Conservation (phyloP, 306 rosid genomes). For the Cucurbita pepo region DNA sequence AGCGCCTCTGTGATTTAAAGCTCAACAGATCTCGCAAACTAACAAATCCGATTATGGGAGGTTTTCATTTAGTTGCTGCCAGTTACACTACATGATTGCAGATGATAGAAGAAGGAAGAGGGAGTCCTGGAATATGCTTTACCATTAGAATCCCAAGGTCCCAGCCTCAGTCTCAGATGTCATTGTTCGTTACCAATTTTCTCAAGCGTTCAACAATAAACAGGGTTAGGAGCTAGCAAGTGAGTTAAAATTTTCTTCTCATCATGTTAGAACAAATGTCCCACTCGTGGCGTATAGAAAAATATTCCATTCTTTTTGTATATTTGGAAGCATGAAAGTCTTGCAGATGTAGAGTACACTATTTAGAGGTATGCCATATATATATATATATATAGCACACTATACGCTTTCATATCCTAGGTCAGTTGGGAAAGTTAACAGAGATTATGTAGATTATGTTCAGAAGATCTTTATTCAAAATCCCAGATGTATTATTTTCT, state of each 20-base stretch:
- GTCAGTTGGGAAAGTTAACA: background rate
- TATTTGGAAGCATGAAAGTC: background rate
- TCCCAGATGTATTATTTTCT: background rate
- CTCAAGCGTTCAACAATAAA: background rate
- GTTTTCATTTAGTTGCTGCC: background rate
- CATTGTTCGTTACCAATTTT: background rate
- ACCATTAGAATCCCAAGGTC: background rate
- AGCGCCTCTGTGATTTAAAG: constrained; percentile 38
- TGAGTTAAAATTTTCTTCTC: background rate
- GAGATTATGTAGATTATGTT: background rate
- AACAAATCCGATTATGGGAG: background rate
- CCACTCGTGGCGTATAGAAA: background rate
- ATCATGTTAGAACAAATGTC: background rate
- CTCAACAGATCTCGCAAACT: background rate
- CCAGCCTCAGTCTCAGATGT: background rate
- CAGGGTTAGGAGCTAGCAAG: background rate
- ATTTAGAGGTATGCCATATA: background rate
- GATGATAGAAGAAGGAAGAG: background rate
- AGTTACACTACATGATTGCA: background rate
- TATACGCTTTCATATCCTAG: background rate
- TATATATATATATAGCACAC: background rate
- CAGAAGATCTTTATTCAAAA: background rate
- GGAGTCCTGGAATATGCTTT: background rate
- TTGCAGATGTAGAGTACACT: background rate
- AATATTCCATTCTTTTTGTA: background rate